Conservation (phyloP, 2,329 filamentous ascomycete genomes). For the Cytospora chrysosperma region DNA sequence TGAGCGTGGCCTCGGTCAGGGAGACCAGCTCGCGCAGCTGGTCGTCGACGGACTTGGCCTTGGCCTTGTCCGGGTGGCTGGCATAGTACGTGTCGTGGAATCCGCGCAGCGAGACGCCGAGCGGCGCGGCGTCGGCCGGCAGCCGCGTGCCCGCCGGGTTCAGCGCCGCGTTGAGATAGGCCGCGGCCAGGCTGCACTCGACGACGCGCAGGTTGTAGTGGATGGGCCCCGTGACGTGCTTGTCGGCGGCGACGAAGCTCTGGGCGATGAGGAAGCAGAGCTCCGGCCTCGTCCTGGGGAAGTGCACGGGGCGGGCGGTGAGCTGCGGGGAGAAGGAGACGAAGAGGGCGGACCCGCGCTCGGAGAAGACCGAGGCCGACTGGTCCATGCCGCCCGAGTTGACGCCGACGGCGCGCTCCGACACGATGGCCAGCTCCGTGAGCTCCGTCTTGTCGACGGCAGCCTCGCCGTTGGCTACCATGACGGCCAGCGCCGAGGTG, state of each 20-base stretch:
- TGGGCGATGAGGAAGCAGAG: conserved; percentile 92
- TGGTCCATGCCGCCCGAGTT: conserved; percentile 99
- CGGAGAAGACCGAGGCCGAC: conserved; percentile 89
- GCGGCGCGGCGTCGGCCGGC: conserved; percentile 74
- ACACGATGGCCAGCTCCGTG: conserved; percentile 90
- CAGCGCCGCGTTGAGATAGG: conserved; percentile 59
- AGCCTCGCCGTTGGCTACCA: conserved; percentile 78
- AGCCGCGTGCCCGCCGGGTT: conserved; percentile 60
- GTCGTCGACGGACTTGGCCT: conserved; percentile 45
- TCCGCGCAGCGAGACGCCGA: conserved; percentile 79
- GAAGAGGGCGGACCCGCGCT: conserved; percentile 81
- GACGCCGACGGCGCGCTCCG: conserved; percentile 89
- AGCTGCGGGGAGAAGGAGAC: conserved; percentile 85
- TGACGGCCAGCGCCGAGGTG: conserved; percentile 81
- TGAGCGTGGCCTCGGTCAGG: conserved; percentile 68
- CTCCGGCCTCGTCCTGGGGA: conserved; percentile 78
- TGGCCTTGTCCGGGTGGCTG: conserved; percentile 43
- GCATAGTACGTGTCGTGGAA: conserved; percentile 83
- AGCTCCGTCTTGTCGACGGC: conserved; percentile 87
- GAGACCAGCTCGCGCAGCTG: conserved; percentile 74
- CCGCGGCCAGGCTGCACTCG: conserved; percentile 87
- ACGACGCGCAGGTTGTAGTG: conserved; percentile 97
- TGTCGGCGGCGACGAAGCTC: conserved; percentile 90
- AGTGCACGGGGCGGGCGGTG: conserved; percentile 71
- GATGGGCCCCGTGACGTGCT: conserved; percentile 87